Evolutionary conservation across 2,329 filamentous ascomycete genomes (phyloP).

Genomic region (Leptographium flavum): DNA sequence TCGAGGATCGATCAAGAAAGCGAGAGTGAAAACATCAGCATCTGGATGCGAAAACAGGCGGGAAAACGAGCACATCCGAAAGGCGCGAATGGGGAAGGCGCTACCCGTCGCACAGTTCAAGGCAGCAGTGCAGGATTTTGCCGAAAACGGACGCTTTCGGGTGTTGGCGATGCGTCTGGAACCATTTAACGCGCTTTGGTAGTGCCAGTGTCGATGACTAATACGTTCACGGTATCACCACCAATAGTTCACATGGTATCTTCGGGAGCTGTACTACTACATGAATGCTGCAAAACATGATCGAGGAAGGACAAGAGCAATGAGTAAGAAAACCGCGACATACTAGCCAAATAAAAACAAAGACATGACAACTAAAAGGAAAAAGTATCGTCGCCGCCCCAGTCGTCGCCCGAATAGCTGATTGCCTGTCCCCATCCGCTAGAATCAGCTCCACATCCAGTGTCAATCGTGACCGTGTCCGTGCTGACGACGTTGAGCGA

Average conservation of each 20-base stretch:
- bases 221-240: background rate
- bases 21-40: background rate
- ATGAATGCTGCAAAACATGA: background rate
- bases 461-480: constrained; percentile 2
- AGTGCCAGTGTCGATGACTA: no score
- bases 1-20: background rate
- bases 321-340: background rate
- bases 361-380: background rate
- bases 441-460: background rate
- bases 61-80: no score
- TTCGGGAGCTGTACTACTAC: background rate
- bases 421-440: constrained; percentile 3
- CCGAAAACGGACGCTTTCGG: background rate
- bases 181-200: background rate
- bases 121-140: background rate
- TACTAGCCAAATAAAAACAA: background rate
- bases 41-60: no score
- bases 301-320: background rate
- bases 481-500: background rate
- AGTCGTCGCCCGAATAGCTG: constrained; percentile 11
- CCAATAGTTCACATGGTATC: background rate
- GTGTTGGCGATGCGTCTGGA: background rate
- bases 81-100: background rate
- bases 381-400: constrained; percentile 5
- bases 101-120: background rate